Evolutionary conservation across 306 rosid genomes (phyloP), one percentile per base, ranked within the genome.

Genomic region (Cicer bijugum): DNA sequence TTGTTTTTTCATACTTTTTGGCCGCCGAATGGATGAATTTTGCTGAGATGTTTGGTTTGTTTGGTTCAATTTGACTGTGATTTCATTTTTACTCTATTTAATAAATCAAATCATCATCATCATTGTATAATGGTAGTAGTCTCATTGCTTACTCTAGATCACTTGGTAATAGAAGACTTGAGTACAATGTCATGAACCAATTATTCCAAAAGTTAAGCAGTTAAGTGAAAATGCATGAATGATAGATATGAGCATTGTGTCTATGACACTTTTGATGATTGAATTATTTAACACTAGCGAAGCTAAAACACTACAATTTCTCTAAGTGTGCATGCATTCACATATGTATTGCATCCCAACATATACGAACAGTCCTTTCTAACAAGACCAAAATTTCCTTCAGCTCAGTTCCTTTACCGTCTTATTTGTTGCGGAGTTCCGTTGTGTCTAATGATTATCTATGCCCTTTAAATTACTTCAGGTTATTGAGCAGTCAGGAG

Each of bases 401-500:
- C 52, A 53, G 60, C 57, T 64, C 37, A 72, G 69, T 73, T 59
- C 45, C 52, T 68, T 61, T 61, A 20, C 28, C 43, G 19, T 50
- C 51, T 48, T 43, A 63, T 50, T 71, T 75, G 11, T 39, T 58
- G 8, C 42, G 53, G 48, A 64, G 45, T 6, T 64, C 46, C 40
- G 10, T 33, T 71, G 58, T 66, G 39, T 76, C 35, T 50, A 51
- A 7, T 55, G 16, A 64, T 12, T 9, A 68, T 50, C 23, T 38
- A 61, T 43, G 33, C 46, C 35, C 14, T 60, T 51, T 28, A 52
- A 71, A 77, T 78, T 65, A 37, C 28, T 82, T 75, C 85, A 93
- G 98, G 86, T 93, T 82, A 80, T 86, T 58, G 96, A 89, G 80
- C 96, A 91, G 74, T 89, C 96, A 8, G 92, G 90, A 75, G 85